phyloP scores from a whole-genome alignment of 2,329 filamentous ascomycete genomes.

The Aureobasidium zeae region DNA sequence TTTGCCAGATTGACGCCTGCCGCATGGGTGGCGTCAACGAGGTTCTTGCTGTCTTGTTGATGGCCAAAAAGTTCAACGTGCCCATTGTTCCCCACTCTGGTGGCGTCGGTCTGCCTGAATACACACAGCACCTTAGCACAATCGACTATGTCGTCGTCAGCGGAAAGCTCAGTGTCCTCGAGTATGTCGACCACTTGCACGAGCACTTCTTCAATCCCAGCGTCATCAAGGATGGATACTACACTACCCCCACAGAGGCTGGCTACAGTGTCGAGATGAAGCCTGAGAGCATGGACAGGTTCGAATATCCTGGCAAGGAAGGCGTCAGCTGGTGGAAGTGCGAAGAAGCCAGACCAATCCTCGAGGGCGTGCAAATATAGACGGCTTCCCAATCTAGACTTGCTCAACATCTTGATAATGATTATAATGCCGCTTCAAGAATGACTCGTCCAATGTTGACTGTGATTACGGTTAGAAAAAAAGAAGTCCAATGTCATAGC shows the following conservation, averaged over 20 bases:
- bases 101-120: constrained; percentile 83
- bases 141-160: constrained; percentile 87
- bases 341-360: constrained; percentile 65
- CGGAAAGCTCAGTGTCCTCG: constrained; percentile 70
- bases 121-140: constrained; percentile 84
- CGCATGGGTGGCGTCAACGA: constrained; percentile 86
- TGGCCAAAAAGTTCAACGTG: constrained; percentile 69
- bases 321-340: constrained; percentile 80
- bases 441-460: too few relatives aligned
- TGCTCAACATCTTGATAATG: constrained; percentile 4
- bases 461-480: too few relatives aligned
- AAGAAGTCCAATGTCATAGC: too few relatives aligned
- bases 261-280: constrained; percentile 96
- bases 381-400: too few relatives aligned
- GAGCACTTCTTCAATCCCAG: constrained; percentile 84
- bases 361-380: constrained; percentile 48
- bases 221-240: constrained; percentile 74
- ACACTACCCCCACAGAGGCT: constrained; percentile 71
- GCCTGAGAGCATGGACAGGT: constrained; percentile 73
- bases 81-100: constrained; percentile 85
- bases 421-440: constrained; percentile 5
- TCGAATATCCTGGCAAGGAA: constrained; percentile 64
- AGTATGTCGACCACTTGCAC: constrained; percentile 89
- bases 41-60: constrained; percentile 77
- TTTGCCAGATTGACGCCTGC: constrained; percentile 86